phyloP scores from a whole-genome alignment of 768 basidiomycete genomes.

The Terana coerulea region DNA sequence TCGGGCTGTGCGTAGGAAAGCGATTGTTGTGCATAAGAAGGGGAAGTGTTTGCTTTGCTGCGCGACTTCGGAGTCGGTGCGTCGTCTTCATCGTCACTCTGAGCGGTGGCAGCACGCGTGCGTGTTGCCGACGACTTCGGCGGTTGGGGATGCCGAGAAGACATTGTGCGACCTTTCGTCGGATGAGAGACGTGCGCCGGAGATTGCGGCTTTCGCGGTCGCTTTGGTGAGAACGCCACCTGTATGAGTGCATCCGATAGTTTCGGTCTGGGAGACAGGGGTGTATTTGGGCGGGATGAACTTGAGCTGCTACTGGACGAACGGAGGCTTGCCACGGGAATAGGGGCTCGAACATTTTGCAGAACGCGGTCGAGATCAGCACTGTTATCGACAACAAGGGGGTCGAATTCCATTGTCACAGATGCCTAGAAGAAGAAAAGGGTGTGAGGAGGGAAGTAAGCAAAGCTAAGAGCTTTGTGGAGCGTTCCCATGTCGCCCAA shows the following conservation, averaged over 20 bases:
- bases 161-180: neutral
- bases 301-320: conserved; percentile 35
- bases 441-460: conserved; percentile 1
- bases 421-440: conserved; percentile 22
- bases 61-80: conserved; percentile 9
- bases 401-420: conserved; percentile 43
- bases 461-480: conserved; percentile 3
- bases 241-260: conserved; percentile 69
- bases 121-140: conserved; percentile 8
- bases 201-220: conserved; percentile 51
- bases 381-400: conserved; percentile 57
- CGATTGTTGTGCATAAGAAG: conserved; percentile 17
- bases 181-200: conserved; percentile 11
- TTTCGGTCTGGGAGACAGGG: conserved; percentile 48
- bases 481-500: conserved; percentile 3
- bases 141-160: conserved; percentile 6
- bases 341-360: conserved; percentile 47
- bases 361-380: conserved; percentile 59
- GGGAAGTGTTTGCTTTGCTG: neutral
- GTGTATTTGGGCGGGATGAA: conserved; percentile 37
- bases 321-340: conserved; percentile 37
- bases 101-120: conserved; percentile 8
- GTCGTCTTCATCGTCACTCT: conserved; percentile 11
- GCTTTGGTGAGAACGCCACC: conserved; percentile 72
- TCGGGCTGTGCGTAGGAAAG: conserved; percentile 40